A percentile compares a stretch with the other conserved stretches of the same genome.
phyloP scores from a whole-genome alignment of 2,329 filamentous ascomycete genomes.

The Chrysoporthe cubensis region DNA sequence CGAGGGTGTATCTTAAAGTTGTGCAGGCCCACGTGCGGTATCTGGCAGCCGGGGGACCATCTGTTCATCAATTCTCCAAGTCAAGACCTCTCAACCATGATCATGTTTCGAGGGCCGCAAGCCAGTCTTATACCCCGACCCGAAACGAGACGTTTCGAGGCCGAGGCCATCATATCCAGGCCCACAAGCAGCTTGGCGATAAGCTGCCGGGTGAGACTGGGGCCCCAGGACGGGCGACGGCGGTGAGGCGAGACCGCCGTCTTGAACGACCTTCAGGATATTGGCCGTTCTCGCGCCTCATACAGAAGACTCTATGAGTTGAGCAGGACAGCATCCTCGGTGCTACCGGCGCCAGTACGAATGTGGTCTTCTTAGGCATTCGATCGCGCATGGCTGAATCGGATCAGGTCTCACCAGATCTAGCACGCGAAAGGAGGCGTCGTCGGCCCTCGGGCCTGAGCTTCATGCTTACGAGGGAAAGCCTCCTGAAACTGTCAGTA shows the following conservation, averaged over 20 bases:
- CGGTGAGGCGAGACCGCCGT: neutral
- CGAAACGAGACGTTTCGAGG: slow-evolving; percentile 12
- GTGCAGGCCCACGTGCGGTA: neutral
- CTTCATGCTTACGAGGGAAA: neutral
- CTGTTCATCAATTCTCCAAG: neutral
- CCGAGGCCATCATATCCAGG: slow-evolving; percentile 15
- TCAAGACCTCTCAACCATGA: neutral
- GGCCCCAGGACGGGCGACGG: slow-evolving; percentile 13
- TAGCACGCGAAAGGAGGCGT: slow-evolving; percentile 15
- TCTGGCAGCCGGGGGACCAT: neutral
- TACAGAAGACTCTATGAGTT: slow-evolving; percentile 4
- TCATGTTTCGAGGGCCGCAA: neutral
- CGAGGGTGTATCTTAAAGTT: neutral
- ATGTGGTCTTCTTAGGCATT: slow-evolving; percentile 27
- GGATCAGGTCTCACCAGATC: slow-evolving; percentile 29
- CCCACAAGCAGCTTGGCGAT: slow-evolving; percentile 6
- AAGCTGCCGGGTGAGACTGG: slow-evolving; percentile 8
- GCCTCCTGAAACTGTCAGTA: slow-evolving; percentile 1
- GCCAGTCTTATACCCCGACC: slow-evolving; percentile 19
- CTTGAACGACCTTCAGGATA: slow-evolving; percentile 4
- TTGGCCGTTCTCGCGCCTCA: slow-evolving; percentile 15
- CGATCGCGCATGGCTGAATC: slow-evolving; percentile 26
- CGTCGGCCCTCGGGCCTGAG: neutral
- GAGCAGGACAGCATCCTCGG: slow-evolving; percentile 26
- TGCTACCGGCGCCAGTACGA: slow-evolving; percentile 25